phyloP scores from a whole-genome alignment of 2,329 filamentous ascomycete species.

The Tolypocladium amazonense region DNA sequence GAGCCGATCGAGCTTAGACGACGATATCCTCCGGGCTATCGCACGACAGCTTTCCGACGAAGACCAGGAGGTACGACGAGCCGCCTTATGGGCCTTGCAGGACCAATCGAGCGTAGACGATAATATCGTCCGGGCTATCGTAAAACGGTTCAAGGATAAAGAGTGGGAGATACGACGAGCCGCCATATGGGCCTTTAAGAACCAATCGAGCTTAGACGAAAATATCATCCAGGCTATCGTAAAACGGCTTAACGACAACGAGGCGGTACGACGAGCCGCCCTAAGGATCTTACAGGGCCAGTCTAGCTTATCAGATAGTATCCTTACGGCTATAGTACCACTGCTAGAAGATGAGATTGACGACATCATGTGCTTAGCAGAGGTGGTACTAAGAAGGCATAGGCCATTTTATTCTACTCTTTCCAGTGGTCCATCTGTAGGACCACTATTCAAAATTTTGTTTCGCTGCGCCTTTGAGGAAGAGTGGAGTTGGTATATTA shows the following conservation, averaged over 20 bases:
- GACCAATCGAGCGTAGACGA: neutral
- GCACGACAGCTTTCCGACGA: neutral
- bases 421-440: neutral
- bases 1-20: too few relatives aligned
- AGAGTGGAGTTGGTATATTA: neutral
- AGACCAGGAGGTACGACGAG: neutral
- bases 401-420: neutral
- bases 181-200: neutral
- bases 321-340: neutral
- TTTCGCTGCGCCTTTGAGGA: neutral
- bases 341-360: neutral
- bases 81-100: neutral
- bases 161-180: neutral
- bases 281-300: neutral
- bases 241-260: neutral
- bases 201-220: neutral
- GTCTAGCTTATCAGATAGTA: neutral
- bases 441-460: neutral
- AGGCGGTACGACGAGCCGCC: too few relatives aligned
- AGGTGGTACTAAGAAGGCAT: neutral
- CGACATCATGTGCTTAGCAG: neutral
- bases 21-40: neutral
- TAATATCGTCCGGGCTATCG: neutral
- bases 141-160: neutral
- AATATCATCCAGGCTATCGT: neutral